Conservation (phyloP, 306 rosid species). For the Carpinus fangiana region DNA sequence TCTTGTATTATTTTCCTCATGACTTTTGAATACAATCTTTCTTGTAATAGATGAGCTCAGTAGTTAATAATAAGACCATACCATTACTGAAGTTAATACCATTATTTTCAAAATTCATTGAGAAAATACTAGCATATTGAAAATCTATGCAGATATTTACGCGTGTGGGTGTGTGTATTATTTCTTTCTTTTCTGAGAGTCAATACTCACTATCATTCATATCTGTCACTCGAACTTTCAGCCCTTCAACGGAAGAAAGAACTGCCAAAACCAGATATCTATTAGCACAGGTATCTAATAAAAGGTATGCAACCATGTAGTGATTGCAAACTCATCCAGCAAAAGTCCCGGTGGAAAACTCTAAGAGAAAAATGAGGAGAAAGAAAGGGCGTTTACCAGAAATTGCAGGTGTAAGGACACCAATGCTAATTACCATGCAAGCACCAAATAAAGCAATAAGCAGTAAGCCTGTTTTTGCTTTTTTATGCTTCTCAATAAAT, state of each 20-base stretch:
- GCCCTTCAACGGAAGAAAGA: slow-evolving; percentile 69
- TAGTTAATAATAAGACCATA: background rate
- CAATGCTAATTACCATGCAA: slow-evolving; percentile 73
- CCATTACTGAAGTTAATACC: background rate
- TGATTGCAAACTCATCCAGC: slow-evolving; percentile 11
- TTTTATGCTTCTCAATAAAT: slow-evolving; percentile 70
- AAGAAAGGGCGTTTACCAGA: slow-evolving; percentile 51
- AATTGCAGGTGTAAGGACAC: slow-evolving; percentile 75
- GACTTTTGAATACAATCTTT: background rate
- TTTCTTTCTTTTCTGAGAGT: slow-evolving; percentile 4
- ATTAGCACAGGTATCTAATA: slow-evolving; percentile 30
- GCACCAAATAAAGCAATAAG: slow-evolving; percentile 71
- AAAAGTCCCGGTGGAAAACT: slow-evolving; percentile 12
- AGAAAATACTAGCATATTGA: background rate
- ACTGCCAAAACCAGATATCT: slow-evolving; percentile 55
- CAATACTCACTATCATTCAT: slow-evolving; percentile 52
- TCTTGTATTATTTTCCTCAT: background rate
- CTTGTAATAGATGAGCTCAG: background rate
- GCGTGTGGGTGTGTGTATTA: background rate
- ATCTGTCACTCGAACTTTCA: slow-evolving; percentile 47
- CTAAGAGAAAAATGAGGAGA: slow-evolving; percentile 7
- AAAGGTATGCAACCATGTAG: slow-evolving; percentile 13
- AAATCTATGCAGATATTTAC: background rate
- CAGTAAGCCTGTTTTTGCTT: slow-evolving; percentile 53
- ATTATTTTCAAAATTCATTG: background rate